These are phyloP conservation scores for Exsudoporus frostii DNA, from an alignment of 768 basidiomycete genomes.

Conservation along the genomic window DNA sequence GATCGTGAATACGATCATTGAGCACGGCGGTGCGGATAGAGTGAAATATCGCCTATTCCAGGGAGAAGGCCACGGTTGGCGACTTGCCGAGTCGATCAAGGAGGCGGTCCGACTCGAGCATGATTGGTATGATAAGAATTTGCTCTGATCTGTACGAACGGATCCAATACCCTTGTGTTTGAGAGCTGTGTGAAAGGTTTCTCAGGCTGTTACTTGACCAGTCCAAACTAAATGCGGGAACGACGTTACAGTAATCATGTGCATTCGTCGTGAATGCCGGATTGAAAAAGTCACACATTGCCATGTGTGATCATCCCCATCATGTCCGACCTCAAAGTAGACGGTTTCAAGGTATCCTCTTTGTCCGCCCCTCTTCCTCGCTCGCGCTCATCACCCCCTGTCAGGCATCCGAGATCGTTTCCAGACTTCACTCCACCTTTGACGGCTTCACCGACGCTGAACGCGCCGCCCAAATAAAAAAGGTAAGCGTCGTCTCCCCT, in stretches of 20 bases:
- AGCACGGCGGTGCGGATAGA: conserved; percentile 16
- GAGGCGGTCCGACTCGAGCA: conserved; percentile 34
- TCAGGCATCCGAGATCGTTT: conserved; percentile 68
- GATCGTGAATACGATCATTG: conserved; percentile 28
- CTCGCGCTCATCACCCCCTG: neutral
- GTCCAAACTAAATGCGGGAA: too few relatives aligned
- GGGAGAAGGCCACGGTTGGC: conserved; percentile 45
- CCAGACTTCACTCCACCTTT: conserved; percentile 51
- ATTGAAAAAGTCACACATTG: neutral
- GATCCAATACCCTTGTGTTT: too few relatives aligned
- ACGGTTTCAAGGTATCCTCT: conserved; percentile 63
- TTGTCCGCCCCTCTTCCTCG: neutral
- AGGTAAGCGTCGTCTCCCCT: conserved; percentile 36
- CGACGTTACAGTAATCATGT: too few relatives aligned
- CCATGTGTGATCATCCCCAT: conserved; percentile 1
- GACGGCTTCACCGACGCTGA: conserved; percentile 54
- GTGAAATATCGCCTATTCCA: conserved; percentile 41
- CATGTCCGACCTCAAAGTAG: conserved; percentile 72
- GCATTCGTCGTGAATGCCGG: neutral
- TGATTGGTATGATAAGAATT: conserved; percentile 31
- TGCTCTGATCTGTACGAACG: conserved; percentile 2
- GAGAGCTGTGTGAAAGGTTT: too few relatives aligned
- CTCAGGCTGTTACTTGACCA: too few relatives aligned
- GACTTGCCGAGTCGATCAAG: conserved; percentile 35
- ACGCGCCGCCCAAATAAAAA: conserved; percentile 68